Base-by-base conservation (phyloP, 257 asterid genomes). In the Lavandula angustifolia region DNA sequence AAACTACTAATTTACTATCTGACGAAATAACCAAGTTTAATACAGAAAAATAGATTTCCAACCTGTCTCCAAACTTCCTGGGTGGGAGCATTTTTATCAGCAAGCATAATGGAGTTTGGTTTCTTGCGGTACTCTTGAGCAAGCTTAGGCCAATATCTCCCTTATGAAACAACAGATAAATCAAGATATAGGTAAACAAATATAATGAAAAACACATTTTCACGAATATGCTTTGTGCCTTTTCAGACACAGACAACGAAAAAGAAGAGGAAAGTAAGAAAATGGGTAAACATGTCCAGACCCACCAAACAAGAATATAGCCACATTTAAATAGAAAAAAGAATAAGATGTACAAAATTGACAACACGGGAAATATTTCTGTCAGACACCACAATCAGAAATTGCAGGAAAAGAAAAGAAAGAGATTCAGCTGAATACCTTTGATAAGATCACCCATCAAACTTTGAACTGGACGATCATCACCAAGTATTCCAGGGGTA, bases 1-100 rank as follows among this genome's bases (percentile, higher is more conserved):
- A 35, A 68, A 55, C 44, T 66, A 31, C 46, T 37, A 42, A 46
- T 48, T 62, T 48, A 31, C 63, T 31, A 50, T 12, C 4, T 5
- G 32, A 48, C 64, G 40, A 68, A 37, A 51, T 17, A 31, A 1
- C 29, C 4, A 48, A 68, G 69, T 62, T 64, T 50, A 38, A 68
- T 61, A 73, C 63, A 11, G 51, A 57, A 62, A 49, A 27, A 41
- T 10, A 64, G 67, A 46, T 35, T 60, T 22, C 68, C 74, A 66
- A 92, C 99, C 92, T 78, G 94, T 65, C 53, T 81, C 99, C 99
- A 92, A 64, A 92, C 99, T 67, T 87, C 94, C 78, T 87, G 95
- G 74, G 89, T 89, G 50, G 99, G 99, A 47, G 99, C 99, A 76
- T 92, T 92, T 86, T 92, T 92, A 82, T 92, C 99, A 27, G 99